Evolutionary conservation across 2,329 filamentous ascomycete genomes (phyloP).

Genomic region (Ceratocystis destructans): DNA sequence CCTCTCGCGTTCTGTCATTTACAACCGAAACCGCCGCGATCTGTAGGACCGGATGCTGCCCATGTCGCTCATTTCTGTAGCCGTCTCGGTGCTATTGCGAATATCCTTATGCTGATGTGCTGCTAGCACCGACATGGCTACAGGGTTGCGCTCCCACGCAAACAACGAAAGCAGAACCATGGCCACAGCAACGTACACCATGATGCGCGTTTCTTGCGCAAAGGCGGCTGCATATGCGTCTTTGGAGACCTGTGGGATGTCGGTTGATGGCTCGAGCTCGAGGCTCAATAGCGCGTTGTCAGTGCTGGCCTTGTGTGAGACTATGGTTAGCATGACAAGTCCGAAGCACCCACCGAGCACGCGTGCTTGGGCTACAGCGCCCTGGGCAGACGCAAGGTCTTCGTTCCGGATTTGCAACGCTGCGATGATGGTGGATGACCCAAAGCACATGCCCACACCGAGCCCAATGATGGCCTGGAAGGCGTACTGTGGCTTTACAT

Average conservation of each 20-base stretch:
- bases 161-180: constrained; percentile 34
- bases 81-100: constrained; percentile 28
- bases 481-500: constrained; percentile 35
- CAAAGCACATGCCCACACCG: constrained; percentile 45
- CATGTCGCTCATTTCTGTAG: constrained; percentile 28
- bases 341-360: constrained; percentile 48
- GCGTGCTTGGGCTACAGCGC: constrained; percentile 45
- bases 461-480: constrained; percentile 45
- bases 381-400: constrained; percentile 45
- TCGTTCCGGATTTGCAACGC: constrained; percentile 35
- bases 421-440: constrained; percentile 43
- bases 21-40: constrained; percentile 14
- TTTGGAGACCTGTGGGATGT: constrained; percentile 27
- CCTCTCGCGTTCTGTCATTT: background rate
- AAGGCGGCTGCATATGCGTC: constrained; percentile 35
- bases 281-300: constrained; percentile 29
- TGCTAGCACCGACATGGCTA: constrained; percentile 26
- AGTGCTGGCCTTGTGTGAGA: constrained; percentile 38
- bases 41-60: constrained; percentile 20
- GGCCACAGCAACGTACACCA: constrained; percentile 32
- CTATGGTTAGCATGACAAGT: constrained; percentile 43
- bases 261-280: constrained; percentile 30
- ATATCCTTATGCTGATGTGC: constrained; percentile 25
- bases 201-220: constrained; percentile 33
- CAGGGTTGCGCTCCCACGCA: constrained; percentile 32